Evolutionary conservation across 106 monocot species (phyloP), one percentile per base, ranked within the genome.

Genomic region (Vanilla planifolia): DNA sequence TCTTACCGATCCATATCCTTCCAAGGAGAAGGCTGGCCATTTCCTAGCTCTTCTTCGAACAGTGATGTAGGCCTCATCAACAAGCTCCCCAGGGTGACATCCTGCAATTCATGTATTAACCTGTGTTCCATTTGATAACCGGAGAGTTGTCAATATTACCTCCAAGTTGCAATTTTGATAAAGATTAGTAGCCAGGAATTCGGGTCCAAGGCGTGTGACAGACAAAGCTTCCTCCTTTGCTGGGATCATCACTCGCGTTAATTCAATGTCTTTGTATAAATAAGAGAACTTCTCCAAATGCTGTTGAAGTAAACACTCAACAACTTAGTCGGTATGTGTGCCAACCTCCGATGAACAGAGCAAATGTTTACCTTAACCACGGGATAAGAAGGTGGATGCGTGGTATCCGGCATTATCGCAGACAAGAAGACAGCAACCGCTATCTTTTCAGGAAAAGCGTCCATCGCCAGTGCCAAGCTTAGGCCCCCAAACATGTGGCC

Each of bases 401-500:
- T 2, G 10, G 8, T 45, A 20, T 64, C 62, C 0, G 79, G 79
- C 48, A 80, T 33, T 15, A 62, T 11, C 1, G 61, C 66, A 2
- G 74, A 0, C 2, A 69, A 66, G 26, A 74, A 75, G 21, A 80
- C 56, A 6, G 42, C 74, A 8, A 8, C 70, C 0, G 52, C 66
- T 1, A 80, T 37, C 52, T 73, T 80, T 26, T 80, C 56, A 8
- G 73, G 79, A 32, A 70, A 74, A 25, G 0, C 47, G 13, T 79
- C 65, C 65, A 63, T 74, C 41, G 74, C 74, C 2, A 60, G 13
- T 9, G 66, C 40, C 17, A 80, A 45, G 65, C 36, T 66, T 1
- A 80, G 16, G 17, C 79, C 73, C 9, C 79, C 79, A 6, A 70
- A 59, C 59, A 69, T 79, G 21, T 79, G 73, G 2, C 80, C 80